These are phyloP conservation scores for Ganoderma lingzhi DNA, from an alignment of 1,284 basidiomycete species.

Conservation along the genomic window DNA sequence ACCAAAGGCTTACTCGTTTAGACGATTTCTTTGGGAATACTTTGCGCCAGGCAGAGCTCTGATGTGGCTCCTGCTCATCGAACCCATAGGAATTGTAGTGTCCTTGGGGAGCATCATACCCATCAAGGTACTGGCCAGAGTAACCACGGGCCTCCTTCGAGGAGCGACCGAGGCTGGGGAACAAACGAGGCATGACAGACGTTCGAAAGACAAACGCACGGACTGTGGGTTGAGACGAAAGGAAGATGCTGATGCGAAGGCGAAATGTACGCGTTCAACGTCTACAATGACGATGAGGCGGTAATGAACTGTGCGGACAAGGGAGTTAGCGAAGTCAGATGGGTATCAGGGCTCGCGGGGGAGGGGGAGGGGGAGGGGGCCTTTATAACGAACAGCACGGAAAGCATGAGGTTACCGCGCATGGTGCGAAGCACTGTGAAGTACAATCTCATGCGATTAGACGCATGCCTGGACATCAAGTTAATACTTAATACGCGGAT, in stretches of 20 bases:
- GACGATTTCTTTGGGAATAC: constrained; percentile 34
- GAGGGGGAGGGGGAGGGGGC: constrained; percentile 15
- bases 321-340: constrained; percentile 19
- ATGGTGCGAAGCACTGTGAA: constrained; percentile 32
- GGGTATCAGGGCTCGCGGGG: constrained; percentile 22
- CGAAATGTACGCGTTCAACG: constrained; percentile 33
- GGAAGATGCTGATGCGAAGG: constrained; percentile 24
- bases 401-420: constrained; percentile 40
- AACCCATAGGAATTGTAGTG: constrained; percentile 35
- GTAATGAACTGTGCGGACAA: constrained; percentile 18
- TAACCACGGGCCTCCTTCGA: constrained; percentile 36
- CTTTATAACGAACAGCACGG: constrained; percentile 38
- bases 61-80: constrained; percentile 34
- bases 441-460: constrained; percentile 24
- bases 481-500: constrained; percentile 23
- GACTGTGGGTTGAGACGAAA: constrained; percentile 4
- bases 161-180: constrained; percentile 40
- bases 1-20: constrained; percentile 33
- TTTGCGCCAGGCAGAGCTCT: constrained; percentile 39
- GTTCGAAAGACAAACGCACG: constrained; percentile 9
- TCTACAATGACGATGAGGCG: constrained; percentile 12
- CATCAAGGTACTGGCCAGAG: constrained; percentile 31
- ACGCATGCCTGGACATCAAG: constrained; percentile 19
- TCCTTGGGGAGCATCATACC: constrained; percentile 35
- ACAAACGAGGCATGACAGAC: constrained; percentile 40